Conservation (phyloP, 108 stramenopile species). For the Cylindrotheca fusiformis region DNA sequence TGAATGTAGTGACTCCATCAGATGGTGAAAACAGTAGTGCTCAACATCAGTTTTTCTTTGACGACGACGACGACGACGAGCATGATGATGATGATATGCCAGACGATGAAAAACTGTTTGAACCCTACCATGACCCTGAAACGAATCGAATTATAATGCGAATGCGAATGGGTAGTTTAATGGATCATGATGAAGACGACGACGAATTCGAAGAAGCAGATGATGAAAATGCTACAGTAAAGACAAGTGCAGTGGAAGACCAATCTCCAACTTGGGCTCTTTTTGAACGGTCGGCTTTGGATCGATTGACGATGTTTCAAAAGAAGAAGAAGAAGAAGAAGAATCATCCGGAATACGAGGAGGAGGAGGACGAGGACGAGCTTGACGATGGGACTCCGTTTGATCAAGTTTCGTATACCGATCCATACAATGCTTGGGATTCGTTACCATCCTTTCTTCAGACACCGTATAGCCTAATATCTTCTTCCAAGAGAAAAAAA, state of each 20-base stretch:
- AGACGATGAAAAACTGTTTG: neutral
- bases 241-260: neutral
- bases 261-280: neutral
- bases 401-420: neutral
- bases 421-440: conserved; percentile 2
- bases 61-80: neutral
- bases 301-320: neutral
- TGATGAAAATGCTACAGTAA: neutral
- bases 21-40: neutral
- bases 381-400: neutral
- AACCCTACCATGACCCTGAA: conserved; percentile 7
- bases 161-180: conserved; percentile 6
- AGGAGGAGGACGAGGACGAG: neutral
- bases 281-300: neutral
- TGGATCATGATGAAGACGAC: too few species aligned
- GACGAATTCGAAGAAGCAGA: neutral
- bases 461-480: neutral
- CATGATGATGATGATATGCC: neutral
- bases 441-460: neutral
- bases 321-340: neutral
- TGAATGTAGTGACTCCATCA: neutral
- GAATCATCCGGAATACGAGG: too few species aligned
- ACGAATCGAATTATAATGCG: conserved; percentile 10
- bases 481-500: neutral
- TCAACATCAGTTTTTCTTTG: neutral